Evolutionary conservation across 73 alveolate species (phyloP).

Genomic region (Paramecium tetraurelia): DNA sequence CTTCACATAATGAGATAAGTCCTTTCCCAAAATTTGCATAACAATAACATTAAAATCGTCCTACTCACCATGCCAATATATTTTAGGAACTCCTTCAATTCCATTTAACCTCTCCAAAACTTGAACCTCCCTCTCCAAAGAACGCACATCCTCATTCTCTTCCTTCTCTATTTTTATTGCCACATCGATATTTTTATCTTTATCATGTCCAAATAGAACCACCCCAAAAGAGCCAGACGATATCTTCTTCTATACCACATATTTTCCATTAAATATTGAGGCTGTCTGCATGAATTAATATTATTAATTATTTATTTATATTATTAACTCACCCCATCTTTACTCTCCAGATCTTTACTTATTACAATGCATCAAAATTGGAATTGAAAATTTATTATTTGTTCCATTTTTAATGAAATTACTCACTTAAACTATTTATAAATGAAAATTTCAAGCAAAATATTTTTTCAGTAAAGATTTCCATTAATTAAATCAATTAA

Average conservation of each 20-base stretch:
- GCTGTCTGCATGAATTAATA: background rate
- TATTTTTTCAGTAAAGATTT: background rate
- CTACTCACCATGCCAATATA: constrained; percentile 60
- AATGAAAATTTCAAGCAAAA: background rate
- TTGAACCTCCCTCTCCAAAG: constrained; percentile 59
- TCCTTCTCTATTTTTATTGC: constrained; percentile 64
- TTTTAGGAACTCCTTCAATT: constrained; percentile 42
- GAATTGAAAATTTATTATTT: too few relatives aligned
- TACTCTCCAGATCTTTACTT: background rate
- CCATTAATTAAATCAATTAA: background rate
- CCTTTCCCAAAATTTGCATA: constrained; percentile 47
- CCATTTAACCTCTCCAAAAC: constrained; percentile 38
- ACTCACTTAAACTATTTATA: background rate
- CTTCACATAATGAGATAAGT: constrained; percentile 54
- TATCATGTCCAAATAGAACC: constrained; percentile 52
- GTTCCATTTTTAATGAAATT: background rate
- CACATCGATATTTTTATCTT: constrained; percentile 31
- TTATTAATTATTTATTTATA: background rate
- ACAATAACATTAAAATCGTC: constrained; percentile 60
- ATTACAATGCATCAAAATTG: background rate
- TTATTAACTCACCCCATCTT: background rate
- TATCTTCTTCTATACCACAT: constrained; percentile 64
- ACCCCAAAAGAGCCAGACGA: constrained; percentile 96
- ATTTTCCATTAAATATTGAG: constrained; percentile 2
- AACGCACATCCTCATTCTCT: constrained; percentile 60